These are phyloP conservation scores for Ramalina intermedia DNA, from an alignment of 495 filamentous ascomycete genomes.

Conservation along the genomic window DNA sequence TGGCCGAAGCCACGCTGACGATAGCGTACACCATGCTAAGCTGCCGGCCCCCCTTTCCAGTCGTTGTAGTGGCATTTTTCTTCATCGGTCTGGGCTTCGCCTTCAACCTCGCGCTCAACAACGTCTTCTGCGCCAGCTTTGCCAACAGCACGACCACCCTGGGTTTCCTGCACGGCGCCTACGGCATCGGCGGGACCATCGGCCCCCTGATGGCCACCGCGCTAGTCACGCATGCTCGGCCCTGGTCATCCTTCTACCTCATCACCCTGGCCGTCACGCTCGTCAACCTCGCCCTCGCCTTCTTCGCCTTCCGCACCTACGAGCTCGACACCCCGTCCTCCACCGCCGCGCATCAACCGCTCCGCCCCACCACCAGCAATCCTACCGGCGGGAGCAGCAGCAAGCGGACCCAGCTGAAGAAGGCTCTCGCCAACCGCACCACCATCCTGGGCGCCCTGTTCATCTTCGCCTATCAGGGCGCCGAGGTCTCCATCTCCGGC, in stretches of 20 bases:
- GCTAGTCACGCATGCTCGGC: constrained; percentile 35
- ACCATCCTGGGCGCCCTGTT: constrained; percentile 60
- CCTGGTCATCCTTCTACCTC: constrained; percentile 50
- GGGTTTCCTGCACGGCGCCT: constrained; percentile 50
- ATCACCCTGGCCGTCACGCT: constrained; percentile 27
- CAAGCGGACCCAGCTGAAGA: constrained; percentile 22
- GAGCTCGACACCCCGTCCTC: constrained; percentile 23
- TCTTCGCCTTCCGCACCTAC: constrained; percentile 21
- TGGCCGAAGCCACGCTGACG: constrained; percentile 34
- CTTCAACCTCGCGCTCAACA: constrained; percentile 52
- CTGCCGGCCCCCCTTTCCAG: constrained; percentile 52
- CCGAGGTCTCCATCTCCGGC: constrained; percentile 62
- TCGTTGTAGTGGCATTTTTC: constrained; percentile 49
- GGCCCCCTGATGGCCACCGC: constrained; percentile 58
- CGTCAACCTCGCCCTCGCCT: constrained; percentile 10
- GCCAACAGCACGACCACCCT: constrained; percentile 46
- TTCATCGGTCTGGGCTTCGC: constrained; percentile 54
- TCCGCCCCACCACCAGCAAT: constrained; percentile 25
- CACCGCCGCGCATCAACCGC: constrained; percentile 16
- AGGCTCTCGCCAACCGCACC: constrained; percentile 39
- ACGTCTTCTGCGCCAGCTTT: constrained; percentile 61
- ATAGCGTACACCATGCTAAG: constrained; percentile 50
- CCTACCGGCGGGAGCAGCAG: neutral
- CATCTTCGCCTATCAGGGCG: constrained; percentile 71
- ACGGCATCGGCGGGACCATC: constrained; percentile 58